Conservation (phyloP, 345 rosid genomes). For the Kandelia obovata region DNA sequence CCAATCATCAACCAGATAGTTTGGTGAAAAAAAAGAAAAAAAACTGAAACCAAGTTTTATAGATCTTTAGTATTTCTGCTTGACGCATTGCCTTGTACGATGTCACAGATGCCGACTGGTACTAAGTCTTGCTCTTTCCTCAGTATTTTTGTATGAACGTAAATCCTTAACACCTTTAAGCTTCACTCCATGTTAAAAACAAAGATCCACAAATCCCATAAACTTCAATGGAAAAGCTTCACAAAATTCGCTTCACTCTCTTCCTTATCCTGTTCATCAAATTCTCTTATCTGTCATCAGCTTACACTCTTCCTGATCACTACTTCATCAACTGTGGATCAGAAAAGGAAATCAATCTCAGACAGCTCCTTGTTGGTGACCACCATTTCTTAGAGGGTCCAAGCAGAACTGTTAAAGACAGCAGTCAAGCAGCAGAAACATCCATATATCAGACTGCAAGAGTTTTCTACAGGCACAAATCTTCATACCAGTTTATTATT, state of each 20-base stretch:
- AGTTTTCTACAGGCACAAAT: slow-evolving; percentile 5
- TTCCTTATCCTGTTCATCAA: not conserved
- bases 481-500: not conserved
- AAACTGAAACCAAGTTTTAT: not conserved
- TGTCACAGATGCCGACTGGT: not conserved
- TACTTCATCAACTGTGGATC: slow-evolving; percentile 17
- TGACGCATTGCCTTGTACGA: not conserved
- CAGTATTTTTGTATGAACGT: not conserved
- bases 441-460: slow-evolving; percentile 23
- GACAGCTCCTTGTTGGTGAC: not conserved
- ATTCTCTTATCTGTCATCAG: slow-evolving; percentile 6
- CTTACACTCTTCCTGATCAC: not conserved
- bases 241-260: not conserved
- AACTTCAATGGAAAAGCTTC: slow-evolving; percentile 9
- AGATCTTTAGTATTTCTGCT: not conserved
- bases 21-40: too few species aligned
- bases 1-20: too few species aligned
- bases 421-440: not conserved
- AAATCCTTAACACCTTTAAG: not conserved
- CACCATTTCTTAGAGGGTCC: not conserved
- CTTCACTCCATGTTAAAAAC: not conserved
- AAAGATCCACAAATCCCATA: not conserved
- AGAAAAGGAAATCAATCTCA: not conserved
- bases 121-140: not conserved
- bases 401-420: slow-evolving; percentile 1